Evolutionary conservation across 1,139 yeast species (phyloP).

Genomic region (Pichia terricola): DNA sequence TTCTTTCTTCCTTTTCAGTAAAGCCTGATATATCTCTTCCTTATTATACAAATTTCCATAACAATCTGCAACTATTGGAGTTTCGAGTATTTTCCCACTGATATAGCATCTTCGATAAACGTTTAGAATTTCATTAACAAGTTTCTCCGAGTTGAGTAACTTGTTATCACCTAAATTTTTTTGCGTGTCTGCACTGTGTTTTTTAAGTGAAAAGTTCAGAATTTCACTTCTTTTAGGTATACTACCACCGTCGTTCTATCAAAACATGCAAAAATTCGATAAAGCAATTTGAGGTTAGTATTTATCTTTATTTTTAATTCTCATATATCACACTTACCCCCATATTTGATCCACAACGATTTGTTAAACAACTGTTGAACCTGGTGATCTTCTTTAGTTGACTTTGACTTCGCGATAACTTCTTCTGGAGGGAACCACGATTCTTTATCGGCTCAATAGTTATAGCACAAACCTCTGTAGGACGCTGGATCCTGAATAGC

Average conservation of each 20-base stretch:
- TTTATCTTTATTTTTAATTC: no score
- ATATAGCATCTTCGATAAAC: constrained; percentile 37
- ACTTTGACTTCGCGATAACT: no score
- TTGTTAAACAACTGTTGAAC: no score
- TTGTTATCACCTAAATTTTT: background rate
- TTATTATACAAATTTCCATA: constrained; percentile 63
- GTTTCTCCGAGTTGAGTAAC: background rate
- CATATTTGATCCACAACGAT: no score
- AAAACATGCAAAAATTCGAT: no score
- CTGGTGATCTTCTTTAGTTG: no score
- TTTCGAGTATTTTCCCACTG: constrained; percentile 29
- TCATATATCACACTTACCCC: no score
- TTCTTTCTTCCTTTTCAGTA: constrained; percentile 17
- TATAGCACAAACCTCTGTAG: no score
- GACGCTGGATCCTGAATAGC: no score
- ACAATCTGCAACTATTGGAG: constrained; percentile 63
- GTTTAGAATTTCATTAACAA: constrained; percentile 15
- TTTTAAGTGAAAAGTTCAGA: constrained; percentile 17
- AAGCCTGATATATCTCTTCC: constrained; percentile 51
- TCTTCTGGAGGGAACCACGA: no score
- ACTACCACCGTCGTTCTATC: constrained; percentile 43
- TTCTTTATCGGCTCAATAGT: no score
- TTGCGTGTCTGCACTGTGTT: background rate
- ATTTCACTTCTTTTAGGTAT: constrained; percentile 38
- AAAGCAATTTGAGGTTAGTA: no score